A percentile compares a stretch with the other conserved stretches of the same genome.
Evolutionary conservation across 176 grass and related monocot species (phyloP).

Genomic region (Oryza officinalis): DNA sequence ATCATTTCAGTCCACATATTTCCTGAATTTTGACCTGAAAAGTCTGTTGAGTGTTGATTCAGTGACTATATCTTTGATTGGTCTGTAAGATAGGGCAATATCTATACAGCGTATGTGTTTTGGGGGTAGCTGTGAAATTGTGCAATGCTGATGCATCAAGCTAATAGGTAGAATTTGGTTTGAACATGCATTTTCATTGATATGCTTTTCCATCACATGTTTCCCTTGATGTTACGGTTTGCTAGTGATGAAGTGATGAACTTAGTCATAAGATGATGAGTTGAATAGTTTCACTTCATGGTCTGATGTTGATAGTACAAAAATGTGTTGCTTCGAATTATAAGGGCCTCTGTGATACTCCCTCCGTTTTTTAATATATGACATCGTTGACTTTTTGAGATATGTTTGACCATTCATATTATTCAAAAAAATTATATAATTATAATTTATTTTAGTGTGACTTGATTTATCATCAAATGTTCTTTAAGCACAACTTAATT

Average conservation of each 20-base stretch:
- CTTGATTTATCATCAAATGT: no score
- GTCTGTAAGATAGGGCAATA: background rate
- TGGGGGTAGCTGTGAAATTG: background rate
- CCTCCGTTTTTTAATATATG: no score
- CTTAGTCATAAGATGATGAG: background rate
- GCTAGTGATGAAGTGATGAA: background rate
- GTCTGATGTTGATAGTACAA: constrained; percentile 3
- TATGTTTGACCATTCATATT: no score
- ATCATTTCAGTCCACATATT: background rate
- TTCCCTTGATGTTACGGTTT: constrained; percentile 13
- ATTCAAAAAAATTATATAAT: no score
- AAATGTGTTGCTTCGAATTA: background rate
- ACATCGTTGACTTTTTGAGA: no score
- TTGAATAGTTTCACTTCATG: background rate
- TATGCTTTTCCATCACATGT: background rate
- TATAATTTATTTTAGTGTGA: no score
- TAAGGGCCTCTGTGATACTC: background rate
- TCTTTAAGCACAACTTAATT: no score
- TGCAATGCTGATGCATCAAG: background rate
- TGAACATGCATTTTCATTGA: background rate
- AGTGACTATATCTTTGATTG: background rate
- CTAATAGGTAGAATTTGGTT: background rate
- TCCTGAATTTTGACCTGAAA: background rate
- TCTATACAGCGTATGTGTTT: background rate
- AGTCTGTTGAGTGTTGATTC: background rate